Evolutionary conservation across 495 filamentous ascomycete species (phyloP).

Genomic region (Talaromyces thailandensis): DNA sequence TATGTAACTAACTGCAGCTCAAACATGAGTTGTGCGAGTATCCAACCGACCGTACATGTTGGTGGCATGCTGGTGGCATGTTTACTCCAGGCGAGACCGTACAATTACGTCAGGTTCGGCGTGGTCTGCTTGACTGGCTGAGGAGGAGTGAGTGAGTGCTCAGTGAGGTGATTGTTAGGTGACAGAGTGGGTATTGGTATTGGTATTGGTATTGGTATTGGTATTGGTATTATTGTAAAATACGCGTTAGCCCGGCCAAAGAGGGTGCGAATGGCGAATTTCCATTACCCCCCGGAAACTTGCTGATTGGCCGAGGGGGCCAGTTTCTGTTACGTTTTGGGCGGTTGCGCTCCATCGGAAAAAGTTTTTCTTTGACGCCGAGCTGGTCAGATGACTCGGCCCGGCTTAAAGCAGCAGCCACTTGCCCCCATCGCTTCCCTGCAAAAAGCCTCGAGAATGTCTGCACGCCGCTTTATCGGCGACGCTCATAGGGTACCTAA

Average conservation of each 20-base stretch:
- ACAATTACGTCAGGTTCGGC: background rate
- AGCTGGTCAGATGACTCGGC: background rate
- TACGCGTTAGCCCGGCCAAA: background rate
- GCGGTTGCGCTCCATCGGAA: background rate
- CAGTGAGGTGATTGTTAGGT: background rate
- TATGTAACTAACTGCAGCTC: background rate
- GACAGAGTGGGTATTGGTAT: background rate
- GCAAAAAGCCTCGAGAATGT: background rate
- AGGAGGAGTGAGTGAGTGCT: no score
- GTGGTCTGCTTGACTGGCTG: background rate
- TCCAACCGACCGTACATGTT: no score
- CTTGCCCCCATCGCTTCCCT: background rate
- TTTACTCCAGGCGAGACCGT: background rate
- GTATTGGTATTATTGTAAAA: background rate
- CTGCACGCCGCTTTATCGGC: background rate
- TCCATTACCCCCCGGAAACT: constrained; percentile 2
- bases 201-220: background rate
- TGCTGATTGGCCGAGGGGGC: background rate
- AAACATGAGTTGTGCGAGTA: background rate
- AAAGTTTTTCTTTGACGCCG: background rate
- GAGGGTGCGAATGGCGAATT: background rate
- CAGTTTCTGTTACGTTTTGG: constrained; percentile 2
- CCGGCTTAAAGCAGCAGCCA: background rate
- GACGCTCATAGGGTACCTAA: background rate
- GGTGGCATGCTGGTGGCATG: background rate